Evolutionary conservation across 202 grass and related monocot genomes (phyloP), one percentile per base, ranked within the genome.

Genomic region (Brachypodium distachyon): DNA sequence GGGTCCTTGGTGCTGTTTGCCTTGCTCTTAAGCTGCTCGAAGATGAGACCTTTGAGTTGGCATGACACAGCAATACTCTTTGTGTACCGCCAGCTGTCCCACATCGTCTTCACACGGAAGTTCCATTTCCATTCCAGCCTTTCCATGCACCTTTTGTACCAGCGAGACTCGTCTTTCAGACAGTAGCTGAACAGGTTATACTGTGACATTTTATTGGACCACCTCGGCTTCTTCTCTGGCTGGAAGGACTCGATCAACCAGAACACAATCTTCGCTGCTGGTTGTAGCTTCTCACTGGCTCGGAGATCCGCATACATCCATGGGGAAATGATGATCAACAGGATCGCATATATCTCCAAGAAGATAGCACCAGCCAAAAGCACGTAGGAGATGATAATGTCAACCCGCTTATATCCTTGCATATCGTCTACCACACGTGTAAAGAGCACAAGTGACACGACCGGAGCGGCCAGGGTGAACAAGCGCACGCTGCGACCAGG

Each of bases 171-270:
- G 55, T 88, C 70, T 0, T 57, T 19, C 17, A 92, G 25, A 34
- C 75, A 79, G 65, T 55, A 92, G 18, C n/a, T 70, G 33, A 92
- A 72, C 8, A 89, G 59, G 39, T 83, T 86, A 48, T 86, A 83
- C 51, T 89, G 90, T 1, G 82, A 49, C 40, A 86, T 92, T 12
- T 21, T 16, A 17, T 92, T 86, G 0, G 90, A 88, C 90, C 90
- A 89, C 27, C 86, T 18, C 3, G 68, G 55, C 38, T 23, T 84
- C 4, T 3, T 1, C 62, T 89, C 58, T 3, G 70, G 75, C 34
- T 13, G 40, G 82, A 89, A 68, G 17, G 8, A 75, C 3, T 37
- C 63, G 22, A 85, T 36, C 11, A 50, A 0, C 14, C 7, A 18
- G 25, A 53, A 68, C 8, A 79, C 22, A 9, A 11, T 25, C 5